A percentile compares a stretch with the other conserved stretches of the same genome.
Evolutionary conservation across 371 early-diverging fungal genomes (phyloP).

Genomic region (Mortierella sp.): DNA sequence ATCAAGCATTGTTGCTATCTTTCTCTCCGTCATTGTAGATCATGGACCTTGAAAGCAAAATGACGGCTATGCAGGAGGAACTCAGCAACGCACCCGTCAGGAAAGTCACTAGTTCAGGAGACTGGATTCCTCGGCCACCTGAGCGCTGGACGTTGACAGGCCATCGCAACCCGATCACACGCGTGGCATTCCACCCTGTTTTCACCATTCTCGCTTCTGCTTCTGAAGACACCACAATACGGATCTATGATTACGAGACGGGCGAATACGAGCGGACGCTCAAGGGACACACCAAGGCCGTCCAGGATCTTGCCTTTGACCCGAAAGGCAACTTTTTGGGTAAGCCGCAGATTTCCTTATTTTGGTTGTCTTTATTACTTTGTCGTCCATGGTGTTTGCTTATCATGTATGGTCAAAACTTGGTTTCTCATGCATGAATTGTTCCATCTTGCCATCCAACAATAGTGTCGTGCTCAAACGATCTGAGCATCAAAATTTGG

Average conservation of each 20-base stretch:
- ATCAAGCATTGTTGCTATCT: not conserved
- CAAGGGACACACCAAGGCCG: conserved; percentile 95
- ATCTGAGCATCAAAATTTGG: conserved; percentile 93
- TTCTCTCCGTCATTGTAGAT: conserved; percentile 64
- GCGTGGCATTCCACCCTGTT: conserved; percentile 91
- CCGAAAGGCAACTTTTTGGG: conserved; percentile 82
- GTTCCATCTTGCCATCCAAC: not conserved
- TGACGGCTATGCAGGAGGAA: conserved; percentile 84
- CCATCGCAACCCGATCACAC: conserved; percentile 87
- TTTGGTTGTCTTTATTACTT: not conserved
- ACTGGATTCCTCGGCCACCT: conserved; percentile 90
- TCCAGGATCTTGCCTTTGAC: conserved; percentile 88
- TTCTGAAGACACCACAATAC: conserved; percentile 92
- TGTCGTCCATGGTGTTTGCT: not conserved
- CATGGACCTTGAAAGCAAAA: conserved; percentile 89
- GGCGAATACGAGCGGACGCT: conserved; percentile 92
- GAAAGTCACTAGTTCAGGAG: conserved; percentile 71
- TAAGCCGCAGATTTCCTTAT: conserved; percentile 30
- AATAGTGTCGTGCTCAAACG: conserved; percentile 89
- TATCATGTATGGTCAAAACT: no score
- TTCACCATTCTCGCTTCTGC: conserved; percentile 88
- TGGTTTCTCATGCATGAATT: not conserved
- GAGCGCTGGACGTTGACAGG: conserved; percentile 79
- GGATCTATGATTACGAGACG: conserved; percentile 93
- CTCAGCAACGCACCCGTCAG: conserved; percentile 75